These are phyloP conservation scores for Debaryomyces sp. DNA, from an alignment of 1,139 yeast species.

Conservation along the genomic window DNA sequence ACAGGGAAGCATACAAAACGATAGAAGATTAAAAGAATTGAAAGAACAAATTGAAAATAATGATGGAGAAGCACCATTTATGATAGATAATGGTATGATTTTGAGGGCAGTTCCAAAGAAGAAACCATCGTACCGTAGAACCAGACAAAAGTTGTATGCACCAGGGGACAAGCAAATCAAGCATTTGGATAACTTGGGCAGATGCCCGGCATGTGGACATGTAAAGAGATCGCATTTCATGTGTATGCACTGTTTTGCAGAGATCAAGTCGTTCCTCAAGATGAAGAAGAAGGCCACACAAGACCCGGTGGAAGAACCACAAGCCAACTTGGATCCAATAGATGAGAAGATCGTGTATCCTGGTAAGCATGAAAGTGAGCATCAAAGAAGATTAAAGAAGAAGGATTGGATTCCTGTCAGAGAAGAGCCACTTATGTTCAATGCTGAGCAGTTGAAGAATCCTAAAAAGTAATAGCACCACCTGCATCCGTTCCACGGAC, in stretches of 20 bases:
- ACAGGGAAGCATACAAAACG: constrained; percentile 14
- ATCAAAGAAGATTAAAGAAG: constrained; percentile 47
- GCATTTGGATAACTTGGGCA: constrained; percentile 71
- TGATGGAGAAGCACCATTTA: constrained; percentile 34
- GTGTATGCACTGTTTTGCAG: constrained; percentile 91
- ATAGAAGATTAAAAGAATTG: constrained; percentile 34
- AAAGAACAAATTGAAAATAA: constrained; percentile 31
- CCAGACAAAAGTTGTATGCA: constrained; percentile 78
- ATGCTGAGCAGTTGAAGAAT: constrained; percentile 14
- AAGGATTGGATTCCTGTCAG: constrained; percentile 68
- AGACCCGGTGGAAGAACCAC: constrained; percentile 30
- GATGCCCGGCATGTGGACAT: constrained; percentile 96
- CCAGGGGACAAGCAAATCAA: constrained; percentile 84
- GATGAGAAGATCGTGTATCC: constrained; percentile 77
- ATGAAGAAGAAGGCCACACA: constrained; percentile 47
- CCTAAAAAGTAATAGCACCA: constrained; percentile 1
- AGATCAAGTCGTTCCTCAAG: constrained; percentile 73
- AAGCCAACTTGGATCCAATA: constrained; percentile 58
- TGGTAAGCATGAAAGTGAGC: constrained; percentile 56
- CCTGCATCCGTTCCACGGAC: neutral
- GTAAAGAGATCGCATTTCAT: constrained; percentile 86
- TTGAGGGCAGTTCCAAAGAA: constrained; percentile 91
- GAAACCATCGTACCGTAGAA: constrained; percentile 83
- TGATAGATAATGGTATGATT: constrained; percentile 61
- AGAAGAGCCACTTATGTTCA: constrained; percentile 37